Percentiles rank a stretch among this genome's conserved stretches.
These are phyloP conservation scores for Apiotrichum brassicae DNA, from an alignment of 1,284 basidiomycete genomes.

Conservation along the genomic window DNA sequence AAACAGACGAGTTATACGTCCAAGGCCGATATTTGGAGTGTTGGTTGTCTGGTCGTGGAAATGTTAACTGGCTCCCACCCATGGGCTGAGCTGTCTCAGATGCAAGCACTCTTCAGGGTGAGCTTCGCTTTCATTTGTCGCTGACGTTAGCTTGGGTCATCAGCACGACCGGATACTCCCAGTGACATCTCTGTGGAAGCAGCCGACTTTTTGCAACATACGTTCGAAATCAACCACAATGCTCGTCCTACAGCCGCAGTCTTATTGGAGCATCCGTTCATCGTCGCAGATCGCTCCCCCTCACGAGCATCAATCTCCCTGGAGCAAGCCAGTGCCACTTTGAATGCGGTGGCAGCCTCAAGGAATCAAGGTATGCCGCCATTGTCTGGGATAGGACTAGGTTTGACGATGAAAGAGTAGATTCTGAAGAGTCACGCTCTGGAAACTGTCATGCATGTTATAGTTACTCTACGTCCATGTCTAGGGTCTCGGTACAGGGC, in stretches of 20 bases:
- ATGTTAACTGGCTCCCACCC: constrained; percentile 98
- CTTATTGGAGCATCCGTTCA: constrained; percentile 69
- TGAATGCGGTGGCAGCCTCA: constrained; percentile 12
- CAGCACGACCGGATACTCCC: constrained; percentile 73
- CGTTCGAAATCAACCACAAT: constrained; percentile 77
- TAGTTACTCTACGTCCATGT: constrained; percentile 28
- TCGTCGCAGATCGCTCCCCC: constrained; percentile 36
- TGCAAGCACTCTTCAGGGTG: constrained; percentile 96
- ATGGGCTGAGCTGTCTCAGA: constrained; percentile 95
- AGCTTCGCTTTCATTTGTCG: constrained; percentile 10
- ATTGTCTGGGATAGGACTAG: not conserved
- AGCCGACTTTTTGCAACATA: constrained; percentile 71
- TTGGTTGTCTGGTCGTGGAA: constrained; percentile 94
- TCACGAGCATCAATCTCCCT: constrained; percentile 6
- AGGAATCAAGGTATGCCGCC: constrained; percentile 3
- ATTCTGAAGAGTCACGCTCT: too few relatives aligned
- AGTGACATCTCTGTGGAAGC: constrained; percentile 80
- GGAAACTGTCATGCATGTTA: not conserved
- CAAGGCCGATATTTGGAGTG: constrained; percentile 97
- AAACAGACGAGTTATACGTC: constrained; percentile 86
- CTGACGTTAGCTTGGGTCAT: constrained; percentile 70
- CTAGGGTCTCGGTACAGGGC: not conserved
- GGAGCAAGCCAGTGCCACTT: constrained; percentile 14
- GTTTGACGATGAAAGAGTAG: not conserved
- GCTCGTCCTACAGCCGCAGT: constrained; percentile 73